A percentile compares a stretch with the other conserved stretches of the same genome.
These are phyloP conservation scores for Globisporangium paroecandrum DNA, from an alignment of 352 stramenopile species.

Conservation along the genomic window DNA sequence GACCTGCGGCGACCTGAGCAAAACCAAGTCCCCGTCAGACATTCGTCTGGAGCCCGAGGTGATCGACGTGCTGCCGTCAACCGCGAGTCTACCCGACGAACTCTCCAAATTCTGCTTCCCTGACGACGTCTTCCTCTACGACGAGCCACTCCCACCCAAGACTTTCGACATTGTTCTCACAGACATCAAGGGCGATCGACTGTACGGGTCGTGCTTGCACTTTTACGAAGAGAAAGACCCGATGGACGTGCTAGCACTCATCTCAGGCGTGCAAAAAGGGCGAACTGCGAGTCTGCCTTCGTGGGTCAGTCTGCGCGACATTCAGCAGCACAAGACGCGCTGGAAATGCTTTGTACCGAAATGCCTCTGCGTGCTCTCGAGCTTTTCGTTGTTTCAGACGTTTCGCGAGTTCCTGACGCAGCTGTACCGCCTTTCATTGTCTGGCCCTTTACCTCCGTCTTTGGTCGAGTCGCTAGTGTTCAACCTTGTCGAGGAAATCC, in stretches of 20 bases:
- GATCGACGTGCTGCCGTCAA: conserved; percentile 45
- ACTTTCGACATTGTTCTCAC: conserved; percentile 74
- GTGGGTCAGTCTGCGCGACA: conserved; percentile 69
- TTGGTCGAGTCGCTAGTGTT: conserved; percentile 51
- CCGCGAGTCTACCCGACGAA: conserved; percentile 48
- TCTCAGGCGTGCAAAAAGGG: conserved; percentile 40
- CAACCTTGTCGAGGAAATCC: conserved; percentile 49
- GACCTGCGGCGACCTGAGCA: conserved; percentile 27
- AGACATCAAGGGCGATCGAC: conserved; percentile 51
- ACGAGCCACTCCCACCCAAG: conserved; percentile 33
- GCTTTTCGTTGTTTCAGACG: conserved; percentile 51
- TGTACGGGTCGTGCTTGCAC: conserved; percentile 61
- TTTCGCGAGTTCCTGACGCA: conserved; percentile 42
- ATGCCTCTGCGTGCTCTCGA: conserved; percentile 61
- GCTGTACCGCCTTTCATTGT: conserved; percentile 46
- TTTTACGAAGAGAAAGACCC: conserved; percentile 61
- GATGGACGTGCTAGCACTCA: conserved; percentile 60
- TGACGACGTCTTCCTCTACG: conserved; percentile 47
- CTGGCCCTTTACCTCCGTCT: conserved; percentile 12
- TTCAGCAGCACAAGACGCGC: conserved; percentile 54
- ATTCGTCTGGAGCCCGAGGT: conserved; percentile 52
- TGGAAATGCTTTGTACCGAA: conserved; percentile 61
- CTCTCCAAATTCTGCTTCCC: conserved; percentile 77
- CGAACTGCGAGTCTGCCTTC: conserved; percentile 44
- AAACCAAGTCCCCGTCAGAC: conserved; percentile 36